A percentile compares a stretch with the other conserved stretches of the same genome.
phyloP scores from a whole-genome alignment of 2,329 filamentous ascomycete genomes.

The Botrytis deweyae region DNA sequence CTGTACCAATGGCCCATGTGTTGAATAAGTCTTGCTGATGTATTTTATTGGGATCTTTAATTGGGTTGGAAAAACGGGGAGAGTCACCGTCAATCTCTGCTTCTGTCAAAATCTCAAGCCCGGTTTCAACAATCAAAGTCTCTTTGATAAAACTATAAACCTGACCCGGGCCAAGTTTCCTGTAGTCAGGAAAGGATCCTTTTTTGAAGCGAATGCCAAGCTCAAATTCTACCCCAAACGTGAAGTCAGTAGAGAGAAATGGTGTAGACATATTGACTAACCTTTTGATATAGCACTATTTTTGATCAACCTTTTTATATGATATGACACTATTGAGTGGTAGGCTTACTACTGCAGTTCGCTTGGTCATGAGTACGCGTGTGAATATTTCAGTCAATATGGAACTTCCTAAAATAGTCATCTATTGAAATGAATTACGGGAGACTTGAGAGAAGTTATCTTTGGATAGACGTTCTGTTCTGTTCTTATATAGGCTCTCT shows the following conservation, averaged over 20 bases:
- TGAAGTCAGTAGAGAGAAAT: neutral
- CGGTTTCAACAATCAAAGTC: slow-evolving; percentile 6
- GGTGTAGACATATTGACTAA: neutral
- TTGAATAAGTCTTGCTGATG: neutral
- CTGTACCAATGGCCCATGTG: neutral
- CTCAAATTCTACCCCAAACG: slow-evolving; percentile 18
- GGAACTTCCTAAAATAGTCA: neutral
- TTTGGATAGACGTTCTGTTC: neutral
- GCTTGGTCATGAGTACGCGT: neutral
- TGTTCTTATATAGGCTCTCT: neutral
- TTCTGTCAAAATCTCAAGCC: neutral
- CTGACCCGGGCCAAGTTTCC: neutral
- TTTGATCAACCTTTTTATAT: neutral
- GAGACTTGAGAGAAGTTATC: neutral
- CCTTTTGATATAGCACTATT: neutral
- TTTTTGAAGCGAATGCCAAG: neutral
- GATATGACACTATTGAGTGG: neutral
- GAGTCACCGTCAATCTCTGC: neutral
- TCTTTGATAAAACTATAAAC: neutral
- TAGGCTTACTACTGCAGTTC: neutral
- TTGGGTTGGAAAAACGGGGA: neutral
- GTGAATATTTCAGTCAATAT: neutral
- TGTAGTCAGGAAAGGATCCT: neutral
- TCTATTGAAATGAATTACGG: neutral
- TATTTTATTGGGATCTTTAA: neutral